Evolutionary conservation across 2,329 filamentous ascomycete genomes (phyloP), one percentile per base, ranked within the genome.

Genomic region (Cladosporium sp.): DNA sequence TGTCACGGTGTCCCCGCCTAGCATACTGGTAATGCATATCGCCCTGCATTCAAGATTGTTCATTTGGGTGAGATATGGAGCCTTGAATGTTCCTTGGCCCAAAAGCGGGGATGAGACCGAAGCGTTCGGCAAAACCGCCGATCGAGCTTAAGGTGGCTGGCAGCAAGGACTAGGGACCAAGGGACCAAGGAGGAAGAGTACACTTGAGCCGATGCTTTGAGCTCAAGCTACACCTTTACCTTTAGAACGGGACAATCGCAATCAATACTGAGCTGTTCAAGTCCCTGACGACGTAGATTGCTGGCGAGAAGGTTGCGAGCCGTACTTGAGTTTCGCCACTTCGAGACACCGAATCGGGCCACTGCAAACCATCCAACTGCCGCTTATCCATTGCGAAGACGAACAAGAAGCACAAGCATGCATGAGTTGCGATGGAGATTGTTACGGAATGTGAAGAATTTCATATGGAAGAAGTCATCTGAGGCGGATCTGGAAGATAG

Each of bases 81-180:
- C 16, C 26, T n/a, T 54, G 26, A 8, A n/a, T 54, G 26, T 32
- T 21, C 4, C 39, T 46, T 46, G 39, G 39, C 39, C 39, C 39
- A 30, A n/a, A 54, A 30, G 26, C 30, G 51, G 21, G 25, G 48
- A 18, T 32, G n/a, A 30, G 28, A 30, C n/a, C 10, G 28, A 54
- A 10, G 51, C 18, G 51, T 21, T 54, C 51, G 51, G 51, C 51
- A 23, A 54, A 54, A 54, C 16, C 51, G 51, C 51, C 51, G 51
- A 11, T 21, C n/a, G 39, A 46, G 39, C 5, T 46, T n/a, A 2
- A 46, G 39, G 13, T 46, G 39, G 39, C n/a, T 21, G 39, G 39
- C 18, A 43, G 18, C 18, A n/a, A 21, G 36, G 18, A n/a, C n/a
- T n/a, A n/a, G n/a, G n/a, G n/a, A n/a, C n/a, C n/a, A n/a, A n/a